Base-by-base conservation (phyloP, 163 green algal species). In the Smithsoniella earleae region DNA sequence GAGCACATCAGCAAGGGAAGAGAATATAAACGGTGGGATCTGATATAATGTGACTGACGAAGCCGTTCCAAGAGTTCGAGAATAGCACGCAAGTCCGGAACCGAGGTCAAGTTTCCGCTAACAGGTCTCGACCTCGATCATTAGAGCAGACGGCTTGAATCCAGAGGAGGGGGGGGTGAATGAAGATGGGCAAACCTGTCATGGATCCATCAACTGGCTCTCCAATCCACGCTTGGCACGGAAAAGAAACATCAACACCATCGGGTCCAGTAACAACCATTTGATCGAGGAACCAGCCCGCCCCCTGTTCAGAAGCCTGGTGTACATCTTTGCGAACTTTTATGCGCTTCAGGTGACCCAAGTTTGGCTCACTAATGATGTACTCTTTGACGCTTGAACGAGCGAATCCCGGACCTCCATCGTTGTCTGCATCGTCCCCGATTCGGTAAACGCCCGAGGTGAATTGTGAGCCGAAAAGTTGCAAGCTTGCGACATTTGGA, bases 221-320 rank as follows among this genome's bases (percentile, higher is more conserved):
- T 6, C 49, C 49, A 64, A 64, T 64, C 49, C 49, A 64, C 5
- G 49, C 49, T 13, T 64, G 49, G 33, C 49, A 64, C 13, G 49
- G 49, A 13, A 64, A 64, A 6, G 49, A 36, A 36, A 27, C 33
- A 27, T 64, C 31, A 27, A 25, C 33, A 27, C 49, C 49, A 64
- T 64, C 49, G 5, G 49, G 49, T 25, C 25, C 31, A 6, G 49
- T 64, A 25, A 64, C 49, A 10, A 64, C 49, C 6, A 64, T 27
- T 10, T 27, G 0, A 25, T 64, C 49, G 8, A 64, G 13, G 13
- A 64, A 64, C 49, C 49, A 64, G 0, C 49, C 49, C 0, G 49
- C 31, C 33, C 49, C 49, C 49, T 36, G 13, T 13, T 64, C 49
- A 10, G 49, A 64, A 10, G 49, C 49, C 6, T 27, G 49, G 25